Evolutionary conservation across 345 rosid species (phyloP).

Genomic region (Lepidium sativum): DNA sequence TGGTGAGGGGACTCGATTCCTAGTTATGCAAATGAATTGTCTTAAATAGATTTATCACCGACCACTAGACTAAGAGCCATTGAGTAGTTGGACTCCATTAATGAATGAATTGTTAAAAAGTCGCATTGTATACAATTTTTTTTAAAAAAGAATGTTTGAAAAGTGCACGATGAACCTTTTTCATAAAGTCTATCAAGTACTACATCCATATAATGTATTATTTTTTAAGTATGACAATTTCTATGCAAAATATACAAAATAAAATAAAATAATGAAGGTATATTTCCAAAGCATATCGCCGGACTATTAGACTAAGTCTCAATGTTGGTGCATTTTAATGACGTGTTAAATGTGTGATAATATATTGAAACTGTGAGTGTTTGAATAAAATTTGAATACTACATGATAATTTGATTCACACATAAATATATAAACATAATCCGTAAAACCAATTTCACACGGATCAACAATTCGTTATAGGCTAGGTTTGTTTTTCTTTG

Average conservation of each 20-base stretch:
- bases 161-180: slow-evolving; percentile 18
- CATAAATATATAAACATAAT: no score
- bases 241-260: background rate
- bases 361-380: background rate
- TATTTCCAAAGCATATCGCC: background rate
- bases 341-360: background rate
- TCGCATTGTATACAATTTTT: background rate
- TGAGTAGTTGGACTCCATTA: background rate
- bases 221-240: background rate
- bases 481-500: background rate
- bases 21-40: no score
- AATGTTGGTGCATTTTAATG: background rate
- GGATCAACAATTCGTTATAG: background rate
- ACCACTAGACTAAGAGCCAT: no score
- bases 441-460: background rate
- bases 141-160: slow-evolving; percentile 10
- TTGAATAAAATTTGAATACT: no score
- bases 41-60: no score
- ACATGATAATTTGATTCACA: background rate
- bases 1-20: no score
- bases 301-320: slow-evolving; percentile 3
- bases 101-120: slow-evolving; percentile 16
- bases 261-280: background rate
- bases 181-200: slow-evolving; percentile 5
- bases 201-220: background rate